Evolutionary conservation across 2,329 filamentous ascomycete species (phyloP), one percentile per base, ranked within the genome.

Genomic region (Cordyceps cicadae): DNA sequence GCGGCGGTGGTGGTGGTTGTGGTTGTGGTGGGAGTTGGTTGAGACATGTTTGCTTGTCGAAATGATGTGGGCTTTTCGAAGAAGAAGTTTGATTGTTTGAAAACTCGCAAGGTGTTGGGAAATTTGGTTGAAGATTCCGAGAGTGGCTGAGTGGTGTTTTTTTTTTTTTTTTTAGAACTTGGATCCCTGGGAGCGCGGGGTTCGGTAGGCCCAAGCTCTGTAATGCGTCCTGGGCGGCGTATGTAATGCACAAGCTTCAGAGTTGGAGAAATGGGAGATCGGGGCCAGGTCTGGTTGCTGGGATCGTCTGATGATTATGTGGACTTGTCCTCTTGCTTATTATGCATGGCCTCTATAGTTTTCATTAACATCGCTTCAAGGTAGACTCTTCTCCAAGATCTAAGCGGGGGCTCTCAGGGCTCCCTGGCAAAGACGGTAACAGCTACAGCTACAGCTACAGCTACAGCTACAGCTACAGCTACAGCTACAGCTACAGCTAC

Each of bases 41-140:
- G 49, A 17, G 56, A 62, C 64, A 60, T 69, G 60, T 63, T 51
- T 11, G 24, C 17, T 17, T 21, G 9, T 26, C 39, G 52, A 32
- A 32, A 4, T 3, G 41, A 29, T 29, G 29, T 29, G 29, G 29
- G 29, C 29, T 29, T 29, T 29, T 43, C 17, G 15, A 17, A 19
- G n/a, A 15, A 19, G n/a, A 15, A 3, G 41, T 5, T 17, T 19
- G 41, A 19, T 43, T 43, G 41, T n/a, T 43, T 15, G 15, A n/a
- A n/a, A n/a, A 17, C 15, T 43, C 39, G 39, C 14, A n/a, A 17
- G 39, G 39, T 8, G 29, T 29, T 29, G 39, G 15, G 39, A 43
- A n/a, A 43, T 43, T 43, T n/a, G 12, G 39, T 43, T 17, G 15
- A 43, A 43, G 15, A 43, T 43, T 43, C 15, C 15, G 6, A 29